Percentiles rank a stretch among this genome's conserved stretches.
These are phyloP conservation scores for Ustilago xerochloae DNA, from an alignment of 1,284 basidiomycete genomes.

Conservation along the genomic window DNA sequence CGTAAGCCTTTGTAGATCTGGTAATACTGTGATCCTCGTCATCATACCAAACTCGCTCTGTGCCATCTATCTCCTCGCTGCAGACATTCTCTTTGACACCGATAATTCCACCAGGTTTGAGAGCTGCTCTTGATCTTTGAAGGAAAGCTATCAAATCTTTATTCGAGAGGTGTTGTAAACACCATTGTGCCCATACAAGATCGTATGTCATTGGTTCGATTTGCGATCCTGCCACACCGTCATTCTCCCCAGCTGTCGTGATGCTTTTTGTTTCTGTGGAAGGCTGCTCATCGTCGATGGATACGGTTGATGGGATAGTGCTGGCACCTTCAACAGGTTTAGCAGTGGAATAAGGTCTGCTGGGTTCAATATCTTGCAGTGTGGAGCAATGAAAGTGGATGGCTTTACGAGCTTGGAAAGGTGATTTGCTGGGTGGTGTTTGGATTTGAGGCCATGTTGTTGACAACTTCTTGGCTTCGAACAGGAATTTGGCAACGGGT, in stretches of 20 bases:
- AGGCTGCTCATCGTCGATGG: slow-evolving; percentile 22
- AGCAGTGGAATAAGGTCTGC: slow-evolving; percentile 43
- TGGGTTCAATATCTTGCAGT: slow-evolving; percentile 61
- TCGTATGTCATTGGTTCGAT: slow-evolving; percentile 57
- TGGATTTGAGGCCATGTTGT: slow-evolving; percentile 50
- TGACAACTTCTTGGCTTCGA: slow-evolving; percentile 56
- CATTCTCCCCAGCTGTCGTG: neutral
- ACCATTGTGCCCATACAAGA: slow-evolving; percentile 67
- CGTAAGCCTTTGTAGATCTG: slow-evolving; percentile 61
- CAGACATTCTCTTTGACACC: slow-evolving; percentile 67
- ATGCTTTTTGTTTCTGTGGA: neutral
- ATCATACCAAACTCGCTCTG: slow-evolving; percentile 64
- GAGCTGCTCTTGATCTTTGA: slow-evolving; percentile 47
- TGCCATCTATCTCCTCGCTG: slow-evolving; percentile 59
- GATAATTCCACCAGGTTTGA: slow-evolving; percentile 59
- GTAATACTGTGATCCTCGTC: slow-evolving; percentile 67
- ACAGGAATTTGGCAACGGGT: slow-evolving; percentile 64
- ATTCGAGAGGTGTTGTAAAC: slow-evolving; percentile 66
- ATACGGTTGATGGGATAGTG: slow-evolving; percentile 30
- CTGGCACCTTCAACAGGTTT: slow-evolving; percentile 13
- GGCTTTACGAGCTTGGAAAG: slow-evolving; percentile 61
- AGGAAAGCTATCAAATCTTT: slow-evolving; percentile 62
- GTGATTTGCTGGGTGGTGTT: slow-evolving; percentile 45
- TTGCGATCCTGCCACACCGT: slow-evolving; percentile 33
- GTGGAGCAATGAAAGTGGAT: slow-evolving; percentile 64